Evolutionary conservation across 441 rosid species (phyloP).

Genomic region (Croton laevigatus): DNA sequence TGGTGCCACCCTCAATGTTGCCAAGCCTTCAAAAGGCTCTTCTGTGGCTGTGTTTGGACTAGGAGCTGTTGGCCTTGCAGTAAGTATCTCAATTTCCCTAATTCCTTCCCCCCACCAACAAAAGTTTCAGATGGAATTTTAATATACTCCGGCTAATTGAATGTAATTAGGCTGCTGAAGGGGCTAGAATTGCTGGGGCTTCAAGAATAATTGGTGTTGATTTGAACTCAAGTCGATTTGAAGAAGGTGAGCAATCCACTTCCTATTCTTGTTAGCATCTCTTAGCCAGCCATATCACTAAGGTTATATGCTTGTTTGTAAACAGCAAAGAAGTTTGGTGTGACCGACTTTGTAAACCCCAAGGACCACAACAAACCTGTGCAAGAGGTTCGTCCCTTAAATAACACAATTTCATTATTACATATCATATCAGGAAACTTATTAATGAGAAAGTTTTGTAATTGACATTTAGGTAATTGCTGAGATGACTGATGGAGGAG

Average conservation of each 20-base stretch:
- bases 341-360: conserved; percentile 30
- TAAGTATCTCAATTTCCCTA: not conserved
- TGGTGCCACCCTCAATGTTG: conserved; percentile 24
- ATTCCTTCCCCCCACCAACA: no score
- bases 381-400: conserved; percentile 26
- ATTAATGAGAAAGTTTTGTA: not conserved
- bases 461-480: conserved; percentile 25
- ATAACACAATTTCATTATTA: not conserved
- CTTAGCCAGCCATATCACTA: not conserved
- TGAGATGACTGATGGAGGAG: conserved; percentile 44
- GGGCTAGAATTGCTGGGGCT: conserved; percentile 42
- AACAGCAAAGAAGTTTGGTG: conserved; percentile 35
- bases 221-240: conserved; percentile 27
- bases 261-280: not conserved
- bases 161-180: conserved; percentile 41
- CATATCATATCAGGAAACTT: not conserved
- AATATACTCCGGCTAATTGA: not conserved
- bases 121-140: not conserved
- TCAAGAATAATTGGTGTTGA: conserved; percentile 46
- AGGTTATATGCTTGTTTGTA: not conserved
- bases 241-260: conserved; percentile 12
- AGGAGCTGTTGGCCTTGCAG: conserved; percentile 24
- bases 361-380: conserved; percentile 31
- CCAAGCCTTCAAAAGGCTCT: conserved; percentile 20
- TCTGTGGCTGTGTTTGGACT: conserved; percentile 26